These are phyloP conservation scores for Lyophyllum atratum DNA, from an alignment of 768 basidiomycete species.

Conservation along the genomic window DNA sequence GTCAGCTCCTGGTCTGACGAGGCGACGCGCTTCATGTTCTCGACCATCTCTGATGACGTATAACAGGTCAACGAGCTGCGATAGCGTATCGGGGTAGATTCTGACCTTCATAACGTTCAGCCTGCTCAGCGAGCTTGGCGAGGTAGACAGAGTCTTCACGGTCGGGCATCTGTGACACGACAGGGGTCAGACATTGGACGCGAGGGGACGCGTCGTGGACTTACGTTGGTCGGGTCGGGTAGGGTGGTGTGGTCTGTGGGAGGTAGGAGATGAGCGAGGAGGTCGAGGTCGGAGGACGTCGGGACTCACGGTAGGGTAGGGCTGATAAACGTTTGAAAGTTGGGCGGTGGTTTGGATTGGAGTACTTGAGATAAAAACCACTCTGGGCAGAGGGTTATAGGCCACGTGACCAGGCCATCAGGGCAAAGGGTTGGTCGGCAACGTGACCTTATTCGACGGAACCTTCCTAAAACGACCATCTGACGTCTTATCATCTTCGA, in stretches of 20 bases:
- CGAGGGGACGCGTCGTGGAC: constrained; percentile 37
- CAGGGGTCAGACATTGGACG: constrained; percentile 25
- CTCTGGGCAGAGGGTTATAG: constrained; percentile 70
- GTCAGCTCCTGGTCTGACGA: constrained; percentile 98
- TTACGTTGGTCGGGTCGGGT: constrained; percentile 42
- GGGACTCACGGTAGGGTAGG: constrained; percentile 44
- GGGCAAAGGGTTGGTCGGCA: constrained; percentile 49
- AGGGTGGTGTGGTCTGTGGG: constrained; percentile 20
- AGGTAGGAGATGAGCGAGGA: constrained; percentile 11
- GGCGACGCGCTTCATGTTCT: constrained; percentile 99
- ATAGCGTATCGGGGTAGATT: constrained; percentile 1
- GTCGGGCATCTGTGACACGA: constrained; percentile 63
- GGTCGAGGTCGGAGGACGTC: constrained; percentile 33
- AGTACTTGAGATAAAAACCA: constrained; percentile 64
- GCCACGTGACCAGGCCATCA: constrained; percentile 37
- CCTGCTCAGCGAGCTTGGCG: constrained; percentile 99
- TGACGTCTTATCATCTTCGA: not conserved
- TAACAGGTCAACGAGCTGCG: constrained; percentile 11
- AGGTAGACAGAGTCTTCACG: constrained; percentile 99
- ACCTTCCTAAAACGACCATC: constrained; percentile 15
- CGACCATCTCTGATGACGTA: constrained; percentile 80
- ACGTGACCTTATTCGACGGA: constrained; percentile 28
- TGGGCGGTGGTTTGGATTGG: constrained; percentile 43
- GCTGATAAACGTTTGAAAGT: constrained; percentile 44
- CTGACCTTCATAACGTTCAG: constrained; percentile 96